Evolutionary conservation across 768 basidiomycete species (phyloP), one percentile per base, ranked within the genome.

Genomic region (Pulveroboletus sp.): DNA sequence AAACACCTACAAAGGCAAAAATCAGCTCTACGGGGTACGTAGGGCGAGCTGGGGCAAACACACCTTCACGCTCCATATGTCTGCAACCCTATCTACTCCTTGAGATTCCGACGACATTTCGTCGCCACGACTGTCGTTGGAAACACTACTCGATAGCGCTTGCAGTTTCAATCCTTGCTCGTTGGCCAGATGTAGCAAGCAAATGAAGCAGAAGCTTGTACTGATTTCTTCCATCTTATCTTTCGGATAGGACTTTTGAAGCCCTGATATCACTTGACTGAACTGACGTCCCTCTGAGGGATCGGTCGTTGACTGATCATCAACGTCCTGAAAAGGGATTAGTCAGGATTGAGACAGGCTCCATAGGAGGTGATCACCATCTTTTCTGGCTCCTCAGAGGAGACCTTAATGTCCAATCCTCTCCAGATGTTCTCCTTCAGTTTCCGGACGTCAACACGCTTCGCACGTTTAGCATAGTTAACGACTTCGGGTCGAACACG

Each of bases 131-230:
- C 71, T 59, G 57, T 73, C 47, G 39, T 74, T 55, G 52, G 68
- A 44, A 61, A 58, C 30, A 67, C 66, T 80, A 31, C 14, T 55
- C 30, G 72, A 57, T 12, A 73, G 60, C 40, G 81, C 69, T 68
- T 84, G 87, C 32, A 99, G 78, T 63, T 86, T 88, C 43, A 98
- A 75, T 2, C 95, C 96, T 61, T 92, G 89, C 70, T 98, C 96
- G 65, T 99, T 98, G 15, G 95, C 95, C 39, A 98, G 71, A 72
- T 98, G 96, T 15, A 99, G 73, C 24, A 98, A 73, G 63, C 96
- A 98, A 66, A 98, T 99, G 74, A 98, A 99, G 67, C 95, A 98
- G 82, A 95, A 98, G 56, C 92, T 95, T 14, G 96, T 98, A 66
- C 93, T 96, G 64, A 98, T 96, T 56, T 99, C 96, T 36, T 87